Base-by-base conservation (phyloP, 805 yeast genomes). In the Candida pseudoglaebosa region DNA sequence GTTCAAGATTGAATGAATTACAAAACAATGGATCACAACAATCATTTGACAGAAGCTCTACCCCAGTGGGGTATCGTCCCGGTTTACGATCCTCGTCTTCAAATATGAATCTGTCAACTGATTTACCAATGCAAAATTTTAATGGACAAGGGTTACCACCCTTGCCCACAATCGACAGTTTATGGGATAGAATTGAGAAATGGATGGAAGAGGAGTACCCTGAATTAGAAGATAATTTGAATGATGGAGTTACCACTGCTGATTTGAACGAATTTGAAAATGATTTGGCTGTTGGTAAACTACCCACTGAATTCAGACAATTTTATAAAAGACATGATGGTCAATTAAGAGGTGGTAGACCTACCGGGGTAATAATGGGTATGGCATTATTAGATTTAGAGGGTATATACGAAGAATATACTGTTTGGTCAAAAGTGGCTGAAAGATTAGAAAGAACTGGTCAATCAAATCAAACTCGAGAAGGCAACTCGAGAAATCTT, bases 71-170 rank as follows among this genome's bases (percentile, higher is more conserved):
- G 30, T 65, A 59, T 59, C 60, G 66, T 36, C 72, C 71, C 14
- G 73, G 73, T 4, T 43, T 67, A 51, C 57, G 76, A 26, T 67
- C 77, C 6, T 67, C 73, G 7, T 22, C n/a, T n/a, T 61, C 72
- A 15, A 62, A 62, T 33, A 53, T 57, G 40, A 50, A 57, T 38
- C 15, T 18, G n/a, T 52, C 63, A 9, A 68, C 74, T 5, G 69
- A 70, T 26, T 63, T 67, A 31, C 75, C 72, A 39, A 54, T 71
- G 57, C 68, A 65, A 62, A 70, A 50, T 41, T 71, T 59, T 60
- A 67, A 50, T 61, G 57, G 48, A 54, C 64, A 65, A 28, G 79
- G 79, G 1, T 72, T 62, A 44, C 75, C 77, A 17, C 78, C 78
- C 14, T 54, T 72, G 37, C 78, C 78, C 13, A 56, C 64, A 18